Base-by-base conservation (phyloP, 164 flowering plant species). In the Echeveria elegans region DNA sequence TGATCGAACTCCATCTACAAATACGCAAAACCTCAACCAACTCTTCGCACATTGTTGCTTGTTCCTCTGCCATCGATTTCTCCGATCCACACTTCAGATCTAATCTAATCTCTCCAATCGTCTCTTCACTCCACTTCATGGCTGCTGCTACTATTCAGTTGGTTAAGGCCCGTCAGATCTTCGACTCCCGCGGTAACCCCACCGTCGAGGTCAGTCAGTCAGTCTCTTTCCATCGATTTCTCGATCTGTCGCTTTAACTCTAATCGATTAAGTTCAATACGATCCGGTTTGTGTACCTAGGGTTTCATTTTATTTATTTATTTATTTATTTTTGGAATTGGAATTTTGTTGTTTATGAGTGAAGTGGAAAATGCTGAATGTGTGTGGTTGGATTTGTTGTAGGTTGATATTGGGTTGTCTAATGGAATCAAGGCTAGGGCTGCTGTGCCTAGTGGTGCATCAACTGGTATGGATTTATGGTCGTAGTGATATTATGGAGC, bases 401-500 rank as follows among this genome's bases (percentile, higher is more conserved):
- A 90, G 95, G 95, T 80, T 21, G 95, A 90, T 74, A 66, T 85
- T 30, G 61, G 11, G 21, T 65, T 78, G 19, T 77, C 83, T 1
- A 77, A 83, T 69, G 89, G 85, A 29, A 34, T 67, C 32, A 47
- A 68, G 45, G 81, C 82, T n/a, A 84, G 91, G 78, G 97, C 92
- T 62, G 95, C 93, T 34, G 96, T 91, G 68, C 97, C 97, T 6
- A 91, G 97, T 72, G 96, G 93, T 73, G 97, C 96, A 72, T 91
- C 97, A 65, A 91, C 97, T 56, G 97, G 97, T 88, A 71, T 62
- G 60, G n/a, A n/a, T n/a, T 16, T 72, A 67, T 67, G 50, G n/a
- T n/a, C n/a, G n/a, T n/a, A n/a, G n/a, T n/a, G n/a, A n/a, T n/a
- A 9, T 31, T 43, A 19, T 56, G 30, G 19, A 15, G 18, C 32